Base-by-base conservation (phyloP, 768 basidiomycete genomes). In the Porphyrellus cyaneotinctus region DNA sequence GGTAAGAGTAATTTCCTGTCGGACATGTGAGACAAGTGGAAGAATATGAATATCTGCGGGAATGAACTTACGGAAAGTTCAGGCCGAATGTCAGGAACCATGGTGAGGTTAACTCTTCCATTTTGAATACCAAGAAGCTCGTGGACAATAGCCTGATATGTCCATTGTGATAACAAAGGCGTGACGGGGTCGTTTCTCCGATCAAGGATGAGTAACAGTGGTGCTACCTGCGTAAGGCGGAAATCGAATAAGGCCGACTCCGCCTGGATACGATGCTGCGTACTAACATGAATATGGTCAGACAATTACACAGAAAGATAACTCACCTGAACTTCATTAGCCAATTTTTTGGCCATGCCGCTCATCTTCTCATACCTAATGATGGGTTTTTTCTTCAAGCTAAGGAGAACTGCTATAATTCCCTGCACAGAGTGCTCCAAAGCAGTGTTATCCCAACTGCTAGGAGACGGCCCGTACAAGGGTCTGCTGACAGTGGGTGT, bases 141-240 rank as follows among this genome's bases (percentile, higher is more conserved):
- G 63, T 99, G 97, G 0, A 98, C 97, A 95, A 98, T 97, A 2
- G 95, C 97, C 68, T 98, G 95, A 72, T 98, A 98, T 23, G 97
- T 98, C 97, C 97, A 98, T 70, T 97, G 97, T 3, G 92, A 92
- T 28, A 98, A 77, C 33, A 98, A 73, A 5, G 97, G 97, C 0
- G 97, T 98, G 6, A 98, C 91, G 3, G 97, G 97, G 64, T 99
- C 97, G 70, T 97, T 97, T 57, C 95, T 78, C 56, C 97, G 81
- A 72, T 99, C 97, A 50, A 99, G 78, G 58, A 99, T 91, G 46
- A 99, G 78, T 31, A 99, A 74, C 39, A 98, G 65, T 8, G 97
- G 97, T 2, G 92, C 81, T 9, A 91, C 84, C 68, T 93, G 91
- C 2, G 90, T 92, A 35, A 84, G 76, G 43, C 94, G 81, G 68